These are phyloP conservation scores for Lentinula lateritia DNA, from an alignment of 768 basidiomycete species.

Conservation along the genomic window DNA sequence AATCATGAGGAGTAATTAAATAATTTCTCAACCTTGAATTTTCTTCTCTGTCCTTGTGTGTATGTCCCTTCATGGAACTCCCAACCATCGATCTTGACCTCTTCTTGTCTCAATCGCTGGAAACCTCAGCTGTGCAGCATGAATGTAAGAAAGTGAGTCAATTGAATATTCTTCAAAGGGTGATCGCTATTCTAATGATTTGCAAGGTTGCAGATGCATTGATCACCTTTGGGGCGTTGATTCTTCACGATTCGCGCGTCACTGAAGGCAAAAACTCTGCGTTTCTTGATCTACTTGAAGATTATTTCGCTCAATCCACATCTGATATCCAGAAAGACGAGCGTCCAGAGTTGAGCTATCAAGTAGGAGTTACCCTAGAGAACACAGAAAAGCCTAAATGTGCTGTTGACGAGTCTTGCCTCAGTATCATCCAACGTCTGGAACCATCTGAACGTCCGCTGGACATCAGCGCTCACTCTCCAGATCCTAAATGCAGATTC, in stretches of 20 bases:
- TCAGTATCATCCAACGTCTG: conserved; percentile 69
- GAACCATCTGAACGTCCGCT: conserved; percentile 79
- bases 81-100: conserved; percentile 78
- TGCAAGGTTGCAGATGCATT: conserved; percentile 74
- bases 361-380: conserved; percentile 93
- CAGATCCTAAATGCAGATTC: conserved; percentile 94
- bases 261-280: conserved; percentile 72
- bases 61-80: conserved; percentile 40
- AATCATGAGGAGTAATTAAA: no score
- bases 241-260: conserved; percentile 82
- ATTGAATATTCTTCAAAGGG: background rate
- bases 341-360: conserved; percentile 82
- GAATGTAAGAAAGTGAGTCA: conserved; percentile 61
- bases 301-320: conserved; percentile 81
- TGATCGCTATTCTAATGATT: conserved; percentile 1
- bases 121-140: conserved; percentile 41
- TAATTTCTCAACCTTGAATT: no score
- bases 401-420: conserved; percentile 78
- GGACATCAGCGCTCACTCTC: conserved; percentile 72
- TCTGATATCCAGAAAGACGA: conserved; percentile 67
- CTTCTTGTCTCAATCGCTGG: conserved; percentile 43
- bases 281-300: conserved; percentile 89
- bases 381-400: conserved; percentile 92
- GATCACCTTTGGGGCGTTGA: conserved; percentile 79
- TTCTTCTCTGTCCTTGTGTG: background rate